Evolutionary conservation across 495 filamentous ascomycete species (phyloP), one percentile per base, ranked within the genome.

Genomic region (Xylona heveae): DNA sequence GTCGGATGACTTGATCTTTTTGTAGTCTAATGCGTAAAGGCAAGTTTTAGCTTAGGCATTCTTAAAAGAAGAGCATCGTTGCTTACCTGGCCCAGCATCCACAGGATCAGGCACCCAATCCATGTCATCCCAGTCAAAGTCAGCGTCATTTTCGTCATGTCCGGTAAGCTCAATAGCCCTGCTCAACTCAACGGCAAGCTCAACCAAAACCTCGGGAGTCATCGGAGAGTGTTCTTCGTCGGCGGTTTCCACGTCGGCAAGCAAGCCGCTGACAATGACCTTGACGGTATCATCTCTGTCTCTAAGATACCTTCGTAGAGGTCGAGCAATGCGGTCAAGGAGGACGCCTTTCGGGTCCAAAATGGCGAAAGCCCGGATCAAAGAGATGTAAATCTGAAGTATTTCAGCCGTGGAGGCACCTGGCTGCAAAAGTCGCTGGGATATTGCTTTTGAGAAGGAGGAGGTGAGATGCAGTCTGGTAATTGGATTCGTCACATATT

Each of bases 261-360:
- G 58, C 23, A 94, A 62, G 16, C 90, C 88, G 2, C 70, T 63
- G 13, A 94, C 79, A 34, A 99, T 80, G 16, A 81, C 75, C 33
- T 70, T 70, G 14, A 91, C 72, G 0, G 90, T 85, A 42, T 99
- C 85, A 28, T 92, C 81, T n/a, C 88, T 66, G n/a, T 81, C 77
- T 31, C 78, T 78, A 19, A 99, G 61, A 44, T 95, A 94, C 12
- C 76, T 52, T 24, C 84, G 78, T 34, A 99, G 72, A 1, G 76
- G 71, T 19, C 71, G 66, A 10, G 83, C 79, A 25, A 93, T 74
- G 5, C 83, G 71, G 46, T 85, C 77, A 6, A 99, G 59, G 4
- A 95, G 64, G 3, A 95, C 88, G 12, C 85, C 83, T 36, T 82
- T 85, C 3, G 81, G 72, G 43, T 99, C 88, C 8, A 99, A 58